These are phyloP conservation scores for Suhomyces bokatorum DNA, from an alignment of 1,139 yeast genomes.

Conservation along the genomic window DNA sequence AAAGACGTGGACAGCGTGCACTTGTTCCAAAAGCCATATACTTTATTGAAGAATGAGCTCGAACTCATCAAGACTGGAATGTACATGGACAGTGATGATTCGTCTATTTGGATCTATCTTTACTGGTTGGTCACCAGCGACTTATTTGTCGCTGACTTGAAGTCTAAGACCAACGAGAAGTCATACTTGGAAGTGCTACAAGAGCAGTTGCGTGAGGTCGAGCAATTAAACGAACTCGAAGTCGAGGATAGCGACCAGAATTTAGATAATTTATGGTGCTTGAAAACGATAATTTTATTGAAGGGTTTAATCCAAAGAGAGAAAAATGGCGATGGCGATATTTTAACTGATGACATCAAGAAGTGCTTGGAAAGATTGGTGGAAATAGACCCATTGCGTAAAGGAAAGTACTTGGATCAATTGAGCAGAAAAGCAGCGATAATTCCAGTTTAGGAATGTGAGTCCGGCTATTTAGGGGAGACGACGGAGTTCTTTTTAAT, in stretches of 20 bases:
- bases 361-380: constrained; percentile 43
- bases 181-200: constrained; percentile 34
- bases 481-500: too few species aligned
- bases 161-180: constrained; percentile 13
- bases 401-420: constrained; percentile 56
- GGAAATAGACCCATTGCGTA: constrained; percentile 68
- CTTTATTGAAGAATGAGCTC: constrained; percentile 58
- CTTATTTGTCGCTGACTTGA: constrained; percentile 38
- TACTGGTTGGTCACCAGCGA: constrained; percentile 74
- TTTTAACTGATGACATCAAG: constrained; percentile 28
- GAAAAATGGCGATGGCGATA: constrained; percentile 7
- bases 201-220: constrained; percentile 39
- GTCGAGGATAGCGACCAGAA: constrained; percentile 54
- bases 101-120: constrained; percentile 87
- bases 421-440: constrained; percentile 19
- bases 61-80: constrained; percentile 77
- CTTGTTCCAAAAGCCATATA: constrained; percentile 26
- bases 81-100: constrained; percentile 91
- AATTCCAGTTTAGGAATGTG: constrained; percentile 1
- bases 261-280: constrained; percentile 66
- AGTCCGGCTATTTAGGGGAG: too few species aligned
- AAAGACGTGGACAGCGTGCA: constrained; percentile 14
- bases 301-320: constrained; percentile 33
- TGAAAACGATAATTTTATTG: constrained; percentile 53
- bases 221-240: constrained; percentile 61